phyloP scores from a whole-genome alignment of 1,139 yeast genomes.

The Suhomyces yuchorum region DNA sequence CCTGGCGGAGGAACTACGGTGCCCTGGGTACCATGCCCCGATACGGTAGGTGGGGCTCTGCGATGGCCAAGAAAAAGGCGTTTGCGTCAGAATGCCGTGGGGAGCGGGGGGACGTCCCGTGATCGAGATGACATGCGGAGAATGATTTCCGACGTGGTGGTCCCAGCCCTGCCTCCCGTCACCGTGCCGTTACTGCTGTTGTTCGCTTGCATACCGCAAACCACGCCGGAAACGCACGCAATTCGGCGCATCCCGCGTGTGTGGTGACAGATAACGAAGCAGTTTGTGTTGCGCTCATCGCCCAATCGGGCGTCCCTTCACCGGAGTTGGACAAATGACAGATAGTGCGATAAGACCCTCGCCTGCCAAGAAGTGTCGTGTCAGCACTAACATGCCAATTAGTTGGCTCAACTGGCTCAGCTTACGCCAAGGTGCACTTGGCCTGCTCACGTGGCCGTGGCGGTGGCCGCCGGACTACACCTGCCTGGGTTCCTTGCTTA shows the following conservation, averaged over 20 bases:
- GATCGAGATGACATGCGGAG: slow-evolving; percentile 1
- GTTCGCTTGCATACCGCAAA: no score
- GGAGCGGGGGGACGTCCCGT: not conserved
- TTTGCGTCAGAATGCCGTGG: slow-evolving; percentile 4
- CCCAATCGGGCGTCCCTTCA: no score
- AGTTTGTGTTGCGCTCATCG: no score
- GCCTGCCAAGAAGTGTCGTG: not conserved
- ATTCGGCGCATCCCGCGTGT: no score
- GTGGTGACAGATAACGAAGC: no score
- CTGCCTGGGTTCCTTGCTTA: not conserved
- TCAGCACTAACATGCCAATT: no score
- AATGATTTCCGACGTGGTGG: not conserved
- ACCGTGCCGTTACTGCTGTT: no score
- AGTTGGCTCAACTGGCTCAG: no score
- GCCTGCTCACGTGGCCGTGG: not conserved
- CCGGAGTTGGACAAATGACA: not conserved
- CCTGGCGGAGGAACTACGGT: not conserved
- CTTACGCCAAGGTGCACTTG: no score
- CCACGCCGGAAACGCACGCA: no score
- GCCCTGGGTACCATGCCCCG: not conserved
- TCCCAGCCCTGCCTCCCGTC: not conserved
- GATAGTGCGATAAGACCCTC: not conserved
- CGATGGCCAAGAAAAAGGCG: slow-evolving; percentile 6
- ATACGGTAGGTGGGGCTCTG: slow-evolving; percentile 3
- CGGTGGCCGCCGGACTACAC: no score